Percentiles rank a stretch among this genome's conserved stretches.
Evolutionary conservation across 371 early-diverging fungal genomes (phyloP).

Genomic region (Mortierella sp.): DNA sequence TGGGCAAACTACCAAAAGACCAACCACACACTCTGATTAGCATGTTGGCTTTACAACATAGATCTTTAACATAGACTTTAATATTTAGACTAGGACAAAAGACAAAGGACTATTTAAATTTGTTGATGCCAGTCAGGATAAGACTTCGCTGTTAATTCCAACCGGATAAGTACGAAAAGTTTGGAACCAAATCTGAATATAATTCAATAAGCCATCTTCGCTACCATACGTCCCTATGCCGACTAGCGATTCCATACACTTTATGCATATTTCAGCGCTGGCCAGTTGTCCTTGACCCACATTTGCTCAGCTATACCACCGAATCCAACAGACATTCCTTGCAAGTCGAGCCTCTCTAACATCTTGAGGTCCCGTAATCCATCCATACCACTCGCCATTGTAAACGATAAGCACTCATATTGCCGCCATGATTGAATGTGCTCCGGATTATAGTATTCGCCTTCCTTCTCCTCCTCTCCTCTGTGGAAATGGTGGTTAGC

Average conservation of each 20-base stretch:
- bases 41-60: no score
- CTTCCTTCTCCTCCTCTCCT: not conserved
- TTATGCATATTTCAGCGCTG: not conserved
- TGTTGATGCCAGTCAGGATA: no score
- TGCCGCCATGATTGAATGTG: not conserved
- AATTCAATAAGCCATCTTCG: no score
- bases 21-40: no score
- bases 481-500: not conserved
- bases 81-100: no score
- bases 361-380: conserved; percentile 7
- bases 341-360: not conserved
- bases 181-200: no score
- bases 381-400: conserved; percentile 6
- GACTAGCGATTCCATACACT: not conserved
- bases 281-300: conserved; percentile 17
- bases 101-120: no score
- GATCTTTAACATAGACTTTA: no score
- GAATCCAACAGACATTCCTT: conserved; percentile 7
- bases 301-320: not conserved
- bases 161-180: no score
- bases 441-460: not conserved
- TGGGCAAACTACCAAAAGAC: no score
- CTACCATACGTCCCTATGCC: not conserved
- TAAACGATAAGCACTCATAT: conserved; percentile 19
- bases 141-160: no score